phyloP scores from a whole-genome alignment of 179 eudicot genomes.

The Corrigiola litoralis region DNA sequence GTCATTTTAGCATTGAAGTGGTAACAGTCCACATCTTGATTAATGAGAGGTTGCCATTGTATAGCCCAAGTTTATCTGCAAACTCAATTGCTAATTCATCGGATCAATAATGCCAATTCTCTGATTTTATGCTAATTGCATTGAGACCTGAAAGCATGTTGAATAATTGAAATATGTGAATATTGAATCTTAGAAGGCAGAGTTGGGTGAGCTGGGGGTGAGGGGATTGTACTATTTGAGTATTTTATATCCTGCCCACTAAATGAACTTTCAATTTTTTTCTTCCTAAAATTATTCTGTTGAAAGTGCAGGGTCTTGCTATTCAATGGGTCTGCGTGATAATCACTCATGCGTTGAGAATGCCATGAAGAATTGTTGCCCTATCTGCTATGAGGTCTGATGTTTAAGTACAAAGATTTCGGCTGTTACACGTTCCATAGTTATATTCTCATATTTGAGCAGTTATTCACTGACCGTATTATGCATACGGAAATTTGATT shows the following conservation, averaged over 20 bases:
- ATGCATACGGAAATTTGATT: background rate
- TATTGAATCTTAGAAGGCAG: background rate
- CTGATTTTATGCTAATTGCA: background rate
- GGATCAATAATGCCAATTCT: background rate
- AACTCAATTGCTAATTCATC: no score
- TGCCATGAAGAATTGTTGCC: conserved; percentile 84
- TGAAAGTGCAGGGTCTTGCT: conserved; percentile 69
- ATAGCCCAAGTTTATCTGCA: no score
- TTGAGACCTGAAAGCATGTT: background rate
- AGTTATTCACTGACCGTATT: background rate
- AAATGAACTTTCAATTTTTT: background rate
- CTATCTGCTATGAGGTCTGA: conserved; percentile 90
- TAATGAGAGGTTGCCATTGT: no score
- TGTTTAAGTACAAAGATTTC: background rate
- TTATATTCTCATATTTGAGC: background rate
- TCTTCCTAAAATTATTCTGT: background rate
- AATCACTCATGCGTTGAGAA: conserved; percentile 80
- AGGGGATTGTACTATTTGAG: background rate
- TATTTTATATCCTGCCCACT: background rate
- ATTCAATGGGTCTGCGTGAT: conserved; percentile 46
- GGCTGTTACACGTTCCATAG: background rate
- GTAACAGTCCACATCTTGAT: no score
- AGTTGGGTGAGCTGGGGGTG: background rate
- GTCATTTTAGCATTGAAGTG: no score
- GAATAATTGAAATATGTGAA: background rate